Conservation (phyloP, 257 asterid genomes). For the Przewalskia tangutica region DNA sequence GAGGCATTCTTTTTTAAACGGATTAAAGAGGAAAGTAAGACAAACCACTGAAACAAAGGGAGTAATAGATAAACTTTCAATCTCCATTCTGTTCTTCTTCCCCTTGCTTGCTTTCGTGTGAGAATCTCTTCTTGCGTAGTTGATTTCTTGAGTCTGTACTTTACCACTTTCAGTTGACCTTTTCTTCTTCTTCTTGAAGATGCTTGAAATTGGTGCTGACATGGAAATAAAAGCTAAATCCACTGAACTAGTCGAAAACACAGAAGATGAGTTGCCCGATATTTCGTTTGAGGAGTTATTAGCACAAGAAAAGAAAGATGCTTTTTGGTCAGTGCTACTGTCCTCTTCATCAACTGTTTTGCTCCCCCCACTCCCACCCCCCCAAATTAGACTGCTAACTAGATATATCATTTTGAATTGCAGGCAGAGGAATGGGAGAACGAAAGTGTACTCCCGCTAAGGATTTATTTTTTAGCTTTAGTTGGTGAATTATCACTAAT, state of each 20-base stretch:
- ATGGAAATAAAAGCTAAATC: slow-evolving; percentile 47
- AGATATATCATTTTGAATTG: slow-evolving; percentile 3
- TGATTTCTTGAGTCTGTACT: not conserved
- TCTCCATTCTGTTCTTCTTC: not conserved
- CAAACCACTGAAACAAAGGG: too few relatives aligned
- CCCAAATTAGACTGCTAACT: not conserved
- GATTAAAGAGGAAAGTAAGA: too few relatives aligned
- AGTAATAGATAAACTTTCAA: too few relatives aligned
- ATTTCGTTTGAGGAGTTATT: slow-evolving; percentile 78
- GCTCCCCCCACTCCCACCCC: too few relatives aligned
- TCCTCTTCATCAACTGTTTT: not conserved
- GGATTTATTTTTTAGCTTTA: slow-evolving; percentile 2
- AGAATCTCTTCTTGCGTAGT: not conserved
- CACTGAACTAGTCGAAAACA: slow-evolving; percentile 23
- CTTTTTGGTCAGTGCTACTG: slow-evolving; percentile 45
- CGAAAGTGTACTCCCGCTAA: slow-evolving; percentile 31
- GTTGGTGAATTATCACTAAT: slow-evolving; percentile 12
- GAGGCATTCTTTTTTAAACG: too few relatives aligned
- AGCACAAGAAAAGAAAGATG: slow-evolving; percentile 74
- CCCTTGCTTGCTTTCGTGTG: not conserved
- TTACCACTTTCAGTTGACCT: not conserved
- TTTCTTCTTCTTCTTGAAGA: slow-evolving; percentile 25
- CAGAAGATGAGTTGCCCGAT: slow-evolving; percentile 37
- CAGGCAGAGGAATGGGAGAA: slow-evolving; percentile 74
- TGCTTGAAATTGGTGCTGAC: slow-evolving; percentile 55